phyloP scores from a whole-genome alignment of 345 rosid genomes.

The Lepidium didymum region DNA sequence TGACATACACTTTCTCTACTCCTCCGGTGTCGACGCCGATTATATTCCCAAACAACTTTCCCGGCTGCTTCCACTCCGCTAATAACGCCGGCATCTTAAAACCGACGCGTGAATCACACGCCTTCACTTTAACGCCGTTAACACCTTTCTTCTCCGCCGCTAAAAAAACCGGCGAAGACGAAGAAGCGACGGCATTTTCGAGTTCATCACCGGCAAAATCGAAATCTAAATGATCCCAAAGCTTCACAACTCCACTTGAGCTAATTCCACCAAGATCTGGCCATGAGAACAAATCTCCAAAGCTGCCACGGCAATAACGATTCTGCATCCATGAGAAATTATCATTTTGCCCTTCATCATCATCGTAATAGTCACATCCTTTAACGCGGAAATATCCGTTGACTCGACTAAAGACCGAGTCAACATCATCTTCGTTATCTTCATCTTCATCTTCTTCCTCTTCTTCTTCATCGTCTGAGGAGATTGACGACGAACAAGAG shows the following conservation, averaged over 20 bases:
- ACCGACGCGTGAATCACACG: slow-evolving; percentile 64
- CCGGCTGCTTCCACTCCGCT: slow-evolving; percentile 61
- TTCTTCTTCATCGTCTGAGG: slow-evolving; percentile 28
- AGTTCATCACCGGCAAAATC: slow-evolving; percentile 25
- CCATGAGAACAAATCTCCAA: slow-evolving; percentile 39
- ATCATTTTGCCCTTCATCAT: slow-evolving; percentile 6
- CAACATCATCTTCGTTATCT: slow-evolving; percentile 24
- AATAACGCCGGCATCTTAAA: slow-evolving; percentile 43
- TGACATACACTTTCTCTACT: slow-evolving; percentile 40
- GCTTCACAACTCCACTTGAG: slow-evolving; percentile 30
- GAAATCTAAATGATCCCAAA: slow-evolving; percentile 32
- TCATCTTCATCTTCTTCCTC: slow-evolving; percentile 1
- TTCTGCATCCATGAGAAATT: slow-evolving; percentile 11
- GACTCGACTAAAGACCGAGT: slow-evolving; percentile 15
- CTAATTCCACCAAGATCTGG: slow-evolving; percentile 30
- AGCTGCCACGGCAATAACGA: slow-evolving; percentile 33
- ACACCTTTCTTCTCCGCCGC: slow-evolving; percentile 32
- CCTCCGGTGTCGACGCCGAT: slow-evolving; percentile 35
- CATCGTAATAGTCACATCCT: slow-evolving; percentile 29
- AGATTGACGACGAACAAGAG: slow-evolving; percentile 26
- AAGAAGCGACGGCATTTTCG: slow-evolving; percentile 35
- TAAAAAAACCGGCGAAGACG: slow-evolving; percentile 37
- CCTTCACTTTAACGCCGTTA: slow-evolving; percentile 31
- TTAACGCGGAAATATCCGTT: slow-evolving; percentile 37
- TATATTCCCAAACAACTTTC: slow-evolving; percentile 29